Base-by-base conservation (phyloP, 1,284 basidiomycete species). In the Rhodotorula mucilaginosa region DNA sequence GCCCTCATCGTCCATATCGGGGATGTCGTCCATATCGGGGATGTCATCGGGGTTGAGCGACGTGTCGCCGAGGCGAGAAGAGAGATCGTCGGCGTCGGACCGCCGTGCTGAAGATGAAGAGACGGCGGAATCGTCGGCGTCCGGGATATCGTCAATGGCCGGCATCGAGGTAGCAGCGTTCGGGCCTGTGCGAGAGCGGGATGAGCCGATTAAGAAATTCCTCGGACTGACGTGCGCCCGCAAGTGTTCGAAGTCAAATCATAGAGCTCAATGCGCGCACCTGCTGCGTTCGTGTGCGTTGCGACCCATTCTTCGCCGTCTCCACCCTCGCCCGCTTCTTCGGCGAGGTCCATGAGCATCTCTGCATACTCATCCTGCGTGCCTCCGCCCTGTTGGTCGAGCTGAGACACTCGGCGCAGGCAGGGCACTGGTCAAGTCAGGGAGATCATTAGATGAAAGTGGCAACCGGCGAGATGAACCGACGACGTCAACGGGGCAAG, bases 361-460 rank as follows among this genome's bases (percentile, higher is more conserved):
- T 97, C 93, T 0, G 90, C 91, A 79, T 97, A 94, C 81, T 95
- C 93, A 80, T 97, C 93, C 81, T 93, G 92, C 80, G 49, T 23
- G 49, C n/a, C 26, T 21, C 90, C 91, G 78, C 96, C 93, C 2
- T 92, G 94, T 82, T 97, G 97, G 54, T 91, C 92, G 60, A 97
- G 86, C 21, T 93, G 90, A 2, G 90, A 92, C 7, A 94, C 94
- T 78, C 94, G 88, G 68, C 93, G 88, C 52, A 97, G 87, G 81
- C 93, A 97, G 8, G 94, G 92, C 31, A 97, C 94, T 86, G 74
- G 16, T 58, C 8, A 8, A 4, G 59, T 70, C 66, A 67, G 59
- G 31, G 15, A 39, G 10, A 44, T 8, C 39, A 44, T 2, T 8
- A 44, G 39, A 21, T 26, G 26, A 15, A 15, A 31, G 5, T 39